These are phyloP conservation scores for Daldinia childiae DNA, from an alignment of 495 filamentous ascomycete species.

Conservation along the genomic window DNA sequence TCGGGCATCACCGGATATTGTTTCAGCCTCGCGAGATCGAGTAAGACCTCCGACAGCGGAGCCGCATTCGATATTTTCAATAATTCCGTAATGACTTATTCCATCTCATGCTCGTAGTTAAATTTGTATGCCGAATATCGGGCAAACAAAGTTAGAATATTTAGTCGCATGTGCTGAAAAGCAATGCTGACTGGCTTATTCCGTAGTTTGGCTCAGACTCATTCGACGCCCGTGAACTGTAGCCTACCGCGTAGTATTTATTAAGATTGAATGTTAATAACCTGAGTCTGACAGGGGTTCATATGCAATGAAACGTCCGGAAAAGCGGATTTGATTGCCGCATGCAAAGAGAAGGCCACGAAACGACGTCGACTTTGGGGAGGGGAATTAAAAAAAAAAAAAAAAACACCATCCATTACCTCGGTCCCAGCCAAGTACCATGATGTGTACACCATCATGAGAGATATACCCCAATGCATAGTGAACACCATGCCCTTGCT, in stretches of 20 bases:
- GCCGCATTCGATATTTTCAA: constrained; percentile 16
- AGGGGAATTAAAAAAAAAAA: constrained; percentile 15
- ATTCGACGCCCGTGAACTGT: constrained; percentile 24
- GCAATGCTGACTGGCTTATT: constrained; percentile 18
- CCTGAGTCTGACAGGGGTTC: constrained; percentile 30
- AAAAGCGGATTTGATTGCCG: constrained; percentile 39
- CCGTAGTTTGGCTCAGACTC: background rate
- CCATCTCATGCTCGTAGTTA: background rate
- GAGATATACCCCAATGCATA: constrained; percentile 42
- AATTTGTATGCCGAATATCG: constrained; percentile 31
- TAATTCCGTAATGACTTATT: background rate
- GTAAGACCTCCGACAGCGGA: constrained; percentile 34
- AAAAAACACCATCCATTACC: constrained; percentile 23
- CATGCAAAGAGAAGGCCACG: constrained; percentile 31
- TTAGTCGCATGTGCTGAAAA: constrained; percentile 29
- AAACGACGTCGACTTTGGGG: constrained; percentile 27
- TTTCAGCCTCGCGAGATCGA: constrained; percentile 33
- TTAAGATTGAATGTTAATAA: constrained; percentile 33
- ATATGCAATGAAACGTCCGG: constrained; percentile 43
- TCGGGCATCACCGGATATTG: constrained; percentile 29
- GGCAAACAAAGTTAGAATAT: constrained; percentile 19
- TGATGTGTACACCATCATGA: constrained; percentile 37
- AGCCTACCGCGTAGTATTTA: constrained; percentile 32
- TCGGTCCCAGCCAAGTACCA: constrained; percentile 38
- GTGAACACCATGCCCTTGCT: constrained; percentile 32